Percentiles rank a stretch among this genome's conserved stretches.
phyloP scores from a whole-genome alignment of 805 yeast species.

The Wickerhamiella spandovensis region DNA sequence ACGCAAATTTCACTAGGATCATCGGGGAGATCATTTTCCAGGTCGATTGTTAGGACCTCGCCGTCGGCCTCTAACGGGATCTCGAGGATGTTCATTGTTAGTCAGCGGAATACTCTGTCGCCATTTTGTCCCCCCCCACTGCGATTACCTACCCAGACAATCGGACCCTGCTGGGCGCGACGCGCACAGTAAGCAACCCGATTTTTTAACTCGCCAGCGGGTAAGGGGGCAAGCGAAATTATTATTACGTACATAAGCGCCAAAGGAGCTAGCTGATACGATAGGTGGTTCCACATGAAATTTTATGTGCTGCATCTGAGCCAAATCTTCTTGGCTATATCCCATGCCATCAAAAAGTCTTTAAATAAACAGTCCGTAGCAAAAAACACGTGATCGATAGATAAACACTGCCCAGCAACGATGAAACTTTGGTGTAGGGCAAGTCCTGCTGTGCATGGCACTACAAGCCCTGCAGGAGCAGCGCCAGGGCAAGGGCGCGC shows the following conservation, averaged over 20 bases:
- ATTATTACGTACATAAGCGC: not conserved
- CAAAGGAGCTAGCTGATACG: not conserved
- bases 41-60: constrained; percentile 77
- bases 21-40: constrained; percentile 71
- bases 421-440: not conserved
- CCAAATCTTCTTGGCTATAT: too few relatives aligned
- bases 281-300: not conserved
- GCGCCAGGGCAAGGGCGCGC: not conserved
- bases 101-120: not conserved
- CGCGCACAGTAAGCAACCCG: too few relatives aligned
- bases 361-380: too few relatives aligned
- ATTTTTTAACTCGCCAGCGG: not conserved
- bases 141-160: too few relatives aligned
- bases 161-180: too few relatives aligned
- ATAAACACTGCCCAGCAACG: not conserved
- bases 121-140: too few relatives aligned
- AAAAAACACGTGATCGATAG: not conserved
- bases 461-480: not conserved
- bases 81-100: constrained; percentile 29
- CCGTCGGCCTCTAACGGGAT: constrained; percentile 67
- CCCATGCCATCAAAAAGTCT: too few relatives aligned
- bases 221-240: not conserved
- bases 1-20: constrained; percentile 75
- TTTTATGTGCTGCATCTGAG: too few relatives aligned
- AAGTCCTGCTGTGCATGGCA: not conserved